A percentile compares a stretch with the other conserved stretches of the same genome.
These are phyloP conservation scores for Lycium ferocissimum DNA, from an alignment of 257 asterid genomes.

Conservation along the genomic window DNA sequence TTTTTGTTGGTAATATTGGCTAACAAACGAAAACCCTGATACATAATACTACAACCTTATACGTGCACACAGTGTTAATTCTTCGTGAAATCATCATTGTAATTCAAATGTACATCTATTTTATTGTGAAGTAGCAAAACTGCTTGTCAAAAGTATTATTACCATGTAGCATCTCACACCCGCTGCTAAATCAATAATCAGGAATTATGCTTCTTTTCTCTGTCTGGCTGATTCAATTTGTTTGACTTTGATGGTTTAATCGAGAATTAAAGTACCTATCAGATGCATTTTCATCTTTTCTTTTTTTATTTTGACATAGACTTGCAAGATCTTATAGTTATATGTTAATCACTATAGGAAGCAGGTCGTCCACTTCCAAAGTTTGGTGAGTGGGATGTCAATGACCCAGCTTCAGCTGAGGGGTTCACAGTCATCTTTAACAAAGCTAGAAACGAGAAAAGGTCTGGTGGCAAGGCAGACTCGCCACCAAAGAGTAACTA, in stretches of 20 bases:
- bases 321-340: background rate
- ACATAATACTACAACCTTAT: no score
- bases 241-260: background rate
- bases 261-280: no score
- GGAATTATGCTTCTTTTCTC: background rate
- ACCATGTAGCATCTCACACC: no score
- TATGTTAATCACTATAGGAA: slow-evolving; percentile 39
- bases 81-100: no score
- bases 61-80: no score
- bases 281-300: background rate
- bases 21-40: no score
- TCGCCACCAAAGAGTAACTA: slow-evolving; percentile 53
- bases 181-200: background rate
- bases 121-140: no score
- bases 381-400: slow-evolving; percentile 82
- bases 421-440: slow-evolving; percentile 71
- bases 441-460: slow-evolving; percentile 66
- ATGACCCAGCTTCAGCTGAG: slow-evolving; percentile 71
- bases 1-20: no score
- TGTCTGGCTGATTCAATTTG: background rate
- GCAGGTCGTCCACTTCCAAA: slow-evolving; percentile 65
- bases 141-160: no score
- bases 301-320: background rate
- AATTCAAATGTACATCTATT: no score
- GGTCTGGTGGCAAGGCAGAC: slow-evolving; percentile 60